Base-by-base conservation (phyloP, 768 basidiomycete genomes). In the Collybiopsis confluens region DNA sequence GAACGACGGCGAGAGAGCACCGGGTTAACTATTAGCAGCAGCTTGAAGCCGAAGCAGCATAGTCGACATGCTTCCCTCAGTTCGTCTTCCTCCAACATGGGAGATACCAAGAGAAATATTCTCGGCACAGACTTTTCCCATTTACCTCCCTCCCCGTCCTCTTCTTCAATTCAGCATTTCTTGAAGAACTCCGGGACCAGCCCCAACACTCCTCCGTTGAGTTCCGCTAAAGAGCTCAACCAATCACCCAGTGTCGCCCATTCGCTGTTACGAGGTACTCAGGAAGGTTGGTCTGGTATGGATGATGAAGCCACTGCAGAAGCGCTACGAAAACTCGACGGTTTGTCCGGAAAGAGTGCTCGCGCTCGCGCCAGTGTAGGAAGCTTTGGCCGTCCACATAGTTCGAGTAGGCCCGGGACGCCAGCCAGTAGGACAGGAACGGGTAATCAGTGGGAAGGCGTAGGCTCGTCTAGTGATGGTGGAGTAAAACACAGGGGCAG, bases 311-410 rank as follows among this genome's bases (percentile, higher is more conserved):
- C 87, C 15, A 94, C 96, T 6, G 90, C 83, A 6, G 94, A 96
- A 62, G 92, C 92, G 8, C 75, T 99, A 33, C 82, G 94, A 52
- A 97, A 96, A 70, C 71, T 99, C 23, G 96, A 99, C 62, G 96
- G 96, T 0, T 66, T 97, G 10, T 81, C 81, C 10, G 86, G 86
- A 1, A 90, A 88, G 64, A 84, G 79, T 35, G 82, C 87, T 9
- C 81, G 88, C 45, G 82, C 88, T 10, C 81, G 91, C 23, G 86
- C 88, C 3, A 92, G 91, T 60, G 73, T 91, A 54, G 78, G 78
- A 45, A 91, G 85, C 65, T 76, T 88, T 45, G 83, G 85, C 57
- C 82, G 85, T 18, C 77, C 83, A 40, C 76, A 80, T 7, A 79
- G 77, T 61, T 72, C 77, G 47, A 88, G 86, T 68, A 81, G 89